Conservation (phyloP, 768 basidiomycete genomes). For the Tubosaeta sp. region DNA sequence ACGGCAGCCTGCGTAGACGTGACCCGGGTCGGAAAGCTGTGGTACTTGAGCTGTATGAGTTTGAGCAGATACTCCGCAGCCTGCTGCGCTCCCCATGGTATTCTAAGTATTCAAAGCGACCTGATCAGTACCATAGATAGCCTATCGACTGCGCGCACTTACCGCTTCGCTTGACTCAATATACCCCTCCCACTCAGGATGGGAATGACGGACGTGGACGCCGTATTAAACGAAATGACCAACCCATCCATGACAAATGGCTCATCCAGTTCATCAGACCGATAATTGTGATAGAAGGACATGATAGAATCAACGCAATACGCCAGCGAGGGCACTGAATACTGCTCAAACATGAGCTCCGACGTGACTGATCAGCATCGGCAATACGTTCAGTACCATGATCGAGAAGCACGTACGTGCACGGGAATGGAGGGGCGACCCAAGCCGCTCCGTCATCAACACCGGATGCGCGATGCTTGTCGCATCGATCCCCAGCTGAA, state of each 20-base stretch:
- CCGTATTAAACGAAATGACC: conserved; percentile 86
- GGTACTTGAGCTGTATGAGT: conserved; percentile 92
- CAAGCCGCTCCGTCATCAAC: conserved; percentile 89
- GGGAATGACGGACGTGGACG: conserved; percentile 88
- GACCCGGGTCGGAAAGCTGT: conserved; percentile 84
- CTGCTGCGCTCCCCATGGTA: conserved; percentile 92
- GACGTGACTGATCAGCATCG: conserved; percentile 67
- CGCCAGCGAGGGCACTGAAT: conserved; percentile 77
- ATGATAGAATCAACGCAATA: conserved; percentile 90
- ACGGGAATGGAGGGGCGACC: conserved; percentile 85
- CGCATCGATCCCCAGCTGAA: conserved; percentile 79
- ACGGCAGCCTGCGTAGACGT: conserved; percentile 75
- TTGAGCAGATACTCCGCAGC: conserved; percentile 90
- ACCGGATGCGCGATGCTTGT: conserved; percentile 79
- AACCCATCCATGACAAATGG: conserved; percentile 68
- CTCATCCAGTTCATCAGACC: conserved; percentile 26
- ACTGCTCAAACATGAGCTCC: conserved; percentile 94
- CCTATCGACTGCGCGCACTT: conserved; percentile 8
- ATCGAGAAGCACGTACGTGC: conserved; percentile 51
- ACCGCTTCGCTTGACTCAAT: conserved; percentile 86
- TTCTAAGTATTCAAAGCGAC: conserved; percentile 44
- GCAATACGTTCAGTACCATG: neutral
- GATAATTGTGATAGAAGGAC: conserved; percentile 84
- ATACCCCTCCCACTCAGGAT: conserved; percentile 79
- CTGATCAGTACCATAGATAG: neutral